phyloP scores from a whole-genome alignment of 305 asterid genomes.

The Galium porrigens region DNA sequence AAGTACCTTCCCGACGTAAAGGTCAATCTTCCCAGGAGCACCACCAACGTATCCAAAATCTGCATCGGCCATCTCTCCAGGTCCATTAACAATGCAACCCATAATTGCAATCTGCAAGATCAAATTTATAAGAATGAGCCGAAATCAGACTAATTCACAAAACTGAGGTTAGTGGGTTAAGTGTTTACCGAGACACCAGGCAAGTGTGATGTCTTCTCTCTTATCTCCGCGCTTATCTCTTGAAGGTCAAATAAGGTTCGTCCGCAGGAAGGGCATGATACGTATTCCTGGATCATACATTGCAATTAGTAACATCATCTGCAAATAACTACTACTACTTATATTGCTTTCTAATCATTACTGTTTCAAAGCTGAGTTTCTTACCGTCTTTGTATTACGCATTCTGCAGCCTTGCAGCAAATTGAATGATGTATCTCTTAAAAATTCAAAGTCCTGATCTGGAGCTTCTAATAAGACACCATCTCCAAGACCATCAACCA shows the following conservation, averaged over 20 bases:
- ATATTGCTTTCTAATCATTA: not conserved
- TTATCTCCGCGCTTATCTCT: constrained; percentile 89
- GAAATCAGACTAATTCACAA: not conserved
- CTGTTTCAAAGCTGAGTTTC: constrained; percentile 14
- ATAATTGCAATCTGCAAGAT: constrained; percentile 75
- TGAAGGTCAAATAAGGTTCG: constrained; percentile 95
- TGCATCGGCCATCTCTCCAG: constrained; percentile 99
- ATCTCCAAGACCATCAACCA: constrained; percentile 96
- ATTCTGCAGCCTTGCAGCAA: constrained; percentile 97
- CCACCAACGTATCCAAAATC: constrained; percentile 99
- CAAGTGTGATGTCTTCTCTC: constrained; percentile 89
- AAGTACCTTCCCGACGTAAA: constrained; percentile 84
- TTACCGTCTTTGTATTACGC: constrained; percentile 96
- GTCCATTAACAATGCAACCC: constrained; percentile 99
- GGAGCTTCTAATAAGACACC: constrained; percentile 83
- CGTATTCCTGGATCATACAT: constrained; percentile 60
- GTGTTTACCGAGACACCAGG: constrained; percentile 93
- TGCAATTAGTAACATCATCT: not conserved
- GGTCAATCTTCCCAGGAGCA: constrained; percentile 98
- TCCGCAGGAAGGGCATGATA: constrained; percentile 98
- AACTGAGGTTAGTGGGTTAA: not conserved
- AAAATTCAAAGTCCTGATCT: constrained; percentile 73
- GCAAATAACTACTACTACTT: not conserved
- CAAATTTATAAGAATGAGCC: not conserved
- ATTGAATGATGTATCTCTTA: constrained; percentile 84